A percentile compares a stretch with the other conserved stretches of the same genome.
These are phyloP conservation scores for Acmispon strigosus DNA, from an alignment of 306 rosid genomes.

Conservation along the genomic window DNA sequence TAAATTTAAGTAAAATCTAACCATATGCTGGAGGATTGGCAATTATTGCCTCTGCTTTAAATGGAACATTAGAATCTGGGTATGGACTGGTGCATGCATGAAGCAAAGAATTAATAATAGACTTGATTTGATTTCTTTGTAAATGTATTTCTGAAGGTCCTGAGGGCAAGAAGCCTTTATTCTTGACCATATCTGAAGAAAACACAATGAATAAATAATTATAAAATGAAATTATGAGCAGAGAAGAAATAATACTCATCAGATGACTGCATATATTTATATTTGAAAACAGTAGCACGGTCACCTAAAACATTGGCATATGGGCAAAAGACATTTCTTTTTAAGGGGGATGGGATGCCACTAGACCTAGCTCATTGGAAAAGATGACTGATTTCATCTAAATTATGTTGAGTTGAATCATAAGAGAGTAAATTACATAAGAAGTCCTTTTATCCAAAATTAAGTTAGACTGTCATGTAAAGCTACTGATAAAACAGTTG, in stretches of 20 bases:
- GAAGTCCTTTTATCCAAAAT: not conserved
- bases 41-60: slow-evolving; percentile 77
- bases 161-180: slow-evolving; percentile 94
- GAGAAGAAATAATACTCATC: not conserved
- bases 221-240: slow-evolving; percentile 4
- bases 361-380: not conserved
- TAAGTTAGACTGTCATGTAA: not conserved
- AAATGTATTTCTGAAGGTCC: slow-evolving; percentile 84
- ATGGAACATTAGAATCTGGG: slow-evolving; percentile 53
- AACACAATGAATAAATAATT: not conserved
- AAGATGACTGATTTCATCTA: not conserved
- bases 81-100: slow-evolving; percentile 76
- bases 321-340: not conserved
- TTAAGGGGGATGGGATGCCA: not conserved
- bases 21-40: slow-evolving; percentile 98
- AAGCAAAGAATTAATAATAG: slow-evolving; percentile 60
- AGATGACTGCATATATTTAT: not conserved
- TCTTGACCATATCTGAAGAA: slow-evolving; percentile 90
- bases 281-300: not conserved
- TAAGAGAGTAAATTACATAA: not conserved
- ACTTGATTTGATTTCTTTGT: slow-evolving; percentile 75
- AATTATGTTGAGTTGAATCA: slow-evolving; percentile 6
- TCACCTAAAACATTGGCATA: not conserved
- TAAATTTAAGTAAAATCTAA: slow-evolving; percentile 32
- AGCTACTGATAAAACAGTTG: not conserved